Conservation (phyloP, 2,329 filamentous ascomycete species). For the Neophaeococcomyces mojaviensis region DNA sequence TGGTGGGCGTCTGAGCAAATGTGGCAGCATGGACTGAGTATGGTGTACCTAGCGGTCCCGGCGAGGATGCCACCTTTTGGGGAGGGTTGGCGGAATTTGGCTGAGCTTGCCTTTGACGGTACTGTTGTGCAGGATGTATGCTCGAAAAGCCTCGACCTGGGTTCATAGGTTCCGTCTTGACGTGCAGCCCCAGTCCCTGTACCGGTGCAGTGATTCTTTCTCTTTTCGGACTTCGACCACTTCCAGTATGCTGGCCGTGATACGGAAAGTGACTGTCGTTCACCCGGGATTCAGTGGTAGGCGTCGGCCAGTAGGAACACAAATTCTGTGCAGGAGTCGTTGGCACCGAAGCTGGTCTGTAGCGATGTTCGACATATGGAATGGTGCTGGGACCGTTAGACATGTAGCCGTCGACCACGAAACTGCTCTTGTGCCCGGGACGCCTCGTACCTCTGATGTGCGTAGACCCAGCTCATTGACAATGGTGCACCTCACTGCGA, state of each 20-base stretch:
- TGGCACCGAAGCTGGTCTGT: constrained; percentile 5
- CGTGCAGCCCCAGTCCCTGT: background rate
- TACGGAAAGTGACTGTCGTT: background rate
- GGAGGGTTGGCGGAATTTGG: background rate
- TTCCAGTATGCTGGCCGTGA: background rate
- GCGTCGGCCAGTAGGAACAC: constrained; percentile 2
- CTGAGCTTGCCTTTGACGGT: background rate
- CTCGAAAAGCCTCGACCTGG: background rate
- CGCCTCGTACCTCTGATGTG: constrained; percentile 7
- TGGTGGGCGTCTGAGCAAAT: background rate
- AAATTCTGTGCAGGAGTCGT: constrained; percentile 7
- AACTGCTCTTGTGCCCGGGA: background rate
- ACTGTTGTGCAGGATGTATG: background rate
- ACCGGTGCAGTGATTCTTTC: background rate
- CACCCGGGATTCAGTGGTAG: constrained; percentile 8
- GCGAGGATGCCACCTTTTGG: background rate
- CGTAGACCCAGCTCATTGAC: constrained; percentile 7
- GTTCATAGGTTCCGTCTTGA: background rate
- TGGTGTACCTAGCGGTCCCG: background rate
- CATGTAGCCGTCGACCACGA: background rate
- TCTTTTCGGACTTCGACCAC: background rate
- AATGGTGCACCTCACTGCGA: background rate
- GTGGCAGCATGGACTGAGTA: background rate
- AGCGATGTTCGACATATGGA: constrained; percentile 7
- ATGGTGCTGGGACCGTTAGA: constrained; percentile 5